phyloP scores from a whole-genome alignment of 495 filamentous ascomycete genomes.

The Neurospora discreta region DNA sequence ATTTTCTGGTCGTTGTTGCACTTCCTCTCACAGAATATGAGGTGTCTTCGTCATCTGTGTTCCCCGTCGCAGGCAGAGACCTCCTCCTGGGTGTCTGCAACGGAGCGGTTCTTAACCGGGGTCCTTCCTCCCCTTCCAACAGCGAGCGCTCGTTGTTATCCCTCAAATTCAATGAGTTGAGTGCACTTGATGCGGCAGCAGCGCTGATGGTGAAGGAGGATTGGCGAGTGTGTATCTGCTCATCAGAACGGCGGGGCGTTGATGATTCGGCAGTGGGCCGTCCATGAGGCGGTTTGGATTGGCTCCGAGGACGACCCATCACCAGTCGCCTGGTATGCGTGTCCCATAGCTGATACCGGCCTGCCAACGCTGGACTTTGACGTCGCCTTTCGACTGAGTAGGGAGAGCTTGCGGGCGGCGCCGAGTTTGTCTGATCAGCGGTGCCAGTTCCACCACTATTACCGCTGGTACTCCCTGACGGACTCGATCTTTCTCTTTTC shows the following conservation, averaged over 20 bases:
- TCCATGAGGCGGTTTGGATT: slow-evolving; percentile 9
- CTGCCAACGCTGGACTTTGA: slow-evolving; percentile 13
- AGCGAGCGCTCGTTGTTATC: slow-evolving; percentile 9
- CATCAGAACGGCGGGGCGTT: slow-evolving; percentile 12
- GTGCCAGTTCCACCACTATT: background rate
- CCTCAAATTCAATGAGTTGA: slow-evolving; percentile 23
- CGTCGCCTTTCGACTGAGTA: slow-evolving; percentile 13
- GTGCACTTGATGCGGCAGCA: slow-evolving; percentile 29
- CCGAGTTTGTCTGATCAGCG: slow-evolving; percentile 2
- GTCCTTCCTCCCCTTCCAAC: slow-evolving; percentile 5
- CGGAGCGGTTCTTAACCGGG: slow-evolving; percentile 5
- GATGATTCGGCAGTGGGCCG: slow-evolving; percentile 14
- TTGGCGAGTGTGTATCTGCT: slow-evolving; percentile 13
- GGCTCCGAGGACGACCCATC: slow-evolving; percentile 14
- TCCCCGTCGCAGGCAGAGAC: slow-evolving; percentile 3
- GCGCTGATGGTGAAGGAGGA: slow-evolving; percentile 34
- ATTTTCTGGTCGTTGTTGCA: background rate
- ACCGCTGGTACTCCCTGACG: slow-evolving; percentile 4
- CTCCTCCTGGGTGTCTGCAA: slow-evolving; percentile 8
- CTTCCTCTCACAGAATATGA: background rate
- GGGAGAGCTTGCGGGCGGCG: slow-evolving; percentile 12
- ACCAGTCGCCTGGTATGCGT: slow-evolving; percentile 34
- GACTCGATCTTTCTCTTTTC: slow-evolving; percentile 8
- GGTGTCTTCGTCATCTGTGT: slow-evolving; percentile 1
- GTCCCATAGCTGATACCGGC: slow-evolving; percentile 26